phyloP scores from a whole-genome alignment of 2,329 filamentous ascomycete species.

The Diplodia scrobiculata region DNA sequence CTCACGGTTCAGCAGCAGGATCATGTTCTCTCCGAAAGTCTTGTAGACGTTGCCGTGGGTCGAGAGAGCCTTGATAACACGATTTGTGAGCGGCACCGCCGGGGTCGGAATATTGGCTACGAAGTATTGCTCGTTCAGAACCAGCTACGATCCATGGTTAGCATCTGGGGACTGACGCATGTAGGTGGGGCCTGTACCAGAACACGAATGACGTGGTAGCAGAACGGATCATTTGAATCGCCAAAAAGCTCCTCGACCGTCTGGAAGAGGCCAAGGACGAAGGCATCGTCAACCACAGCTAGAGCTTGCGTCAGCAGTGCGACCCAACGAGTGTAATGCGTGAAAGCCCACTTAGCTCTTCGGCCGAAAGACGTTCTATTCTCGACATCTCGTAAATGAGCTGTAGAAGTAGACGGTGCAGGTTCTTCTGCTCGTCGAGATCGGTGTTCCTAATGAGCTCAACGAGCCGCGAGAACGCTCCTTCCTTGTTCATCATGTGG shows the following conservation, averaged over 20 bases:
- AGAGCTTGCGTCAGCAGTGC: constrained; percentile 30
- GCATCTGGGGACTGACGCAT: neutral
- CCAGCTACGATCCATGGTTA: constrained; percentile 61
- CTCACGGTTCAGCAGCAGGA: constrained; percentile 90
- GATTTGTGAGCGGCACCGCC: constrained; percentile 71
- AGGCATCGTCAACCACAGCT: constrained; percentile 68
- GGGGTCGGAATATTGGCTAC: constrained; percentile 61
- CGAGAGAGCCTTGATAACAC: constrained; percentile 88
- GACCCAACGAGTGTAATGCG: no score
- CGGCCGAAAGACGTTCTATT: constrained; percentile 75
- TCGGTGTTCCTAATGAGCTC: constrained; percentile 72
- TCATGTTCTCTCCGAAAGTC: constrained; percentile 97
- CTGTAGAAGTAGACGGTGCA: constrained; percentile 82
- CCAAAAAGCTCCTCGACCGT: constrained; percentile 86
- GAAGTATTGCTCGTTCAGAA: constrained; percentile 98
- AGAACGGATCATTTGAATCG: constrained; percentile 88
- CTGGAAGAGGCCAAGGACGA: constrained; percentile 79
- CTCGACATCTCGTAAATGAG: constrained; percentile 95
- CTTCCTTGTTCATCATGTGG: constrained; percentile 82
- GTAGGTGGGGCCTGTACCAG: constrained; percentile 61
- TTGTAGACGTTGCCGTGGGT: constrained; percentile 78
- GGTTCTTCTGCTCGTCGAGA: constrained; percentile 63
- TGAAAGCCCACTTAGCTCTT: constrained; percentile 69
- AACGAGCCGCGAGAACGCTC: constrained; percentile 78
- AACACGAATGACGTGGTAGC: constrained; percentile 92